Percentiles rank a stretch among this genome's conserved stretches.
Conservation (phyloP, 352 stramenopile species). For the Globisporangium okanoganense region DNA sequence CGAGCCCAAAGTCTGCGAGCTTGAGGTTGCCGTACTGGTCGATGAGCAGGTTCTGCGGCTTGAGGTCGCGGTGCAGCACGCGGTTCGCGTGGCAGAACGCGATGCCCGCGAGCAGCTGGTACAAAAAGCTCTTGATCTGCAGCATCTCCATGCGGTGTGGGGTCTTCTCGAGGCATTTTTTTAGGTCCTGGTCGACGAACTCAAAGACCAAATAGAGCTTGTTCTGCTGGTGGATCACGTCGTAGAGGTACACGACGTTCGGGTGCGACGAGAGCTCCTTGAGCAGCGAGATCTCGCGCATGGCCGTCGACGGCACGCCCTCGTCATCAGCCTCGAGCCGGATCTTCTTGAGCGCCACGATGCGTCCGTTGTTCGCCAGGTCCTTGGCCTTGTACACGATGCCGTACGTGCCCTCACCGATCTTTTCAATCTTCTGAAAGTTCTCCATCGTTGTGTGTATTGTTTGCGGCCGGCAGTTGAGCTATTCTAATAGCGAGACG, state of each 20-base stretch:
- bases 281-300: conserved; percentile 96
- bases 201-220: conserved; percentile 88
- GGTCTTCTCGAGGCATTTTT: conserved; percentile 90
- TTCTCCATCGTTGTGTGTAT: conserved; percentile 54
- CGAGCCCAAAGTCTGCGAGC: conserved; percentile 92
- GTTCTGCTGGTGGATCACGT: conserved; percentile 83
- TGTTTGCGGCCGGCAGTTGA: not conserved
- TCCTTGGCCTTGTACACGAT: conserved; percentile 97
- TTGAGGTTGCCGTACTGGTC: conserved; percentile 87
- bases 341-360: conserved; percentile 95
- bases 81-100: conserved; percentile 95
- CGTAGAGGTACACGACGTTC: conserved; percentile 90
- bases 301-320: conserved; percentile 96
- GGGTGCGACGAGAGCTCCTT: conserved; percentile 93
- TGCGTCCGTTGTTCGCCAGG: conserved; percentile 69
- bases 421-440: conserved; percentile 85
- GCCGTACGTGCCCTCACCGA: conserved; percentile 95
- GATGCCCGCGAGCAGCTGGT: conserved; percentile 80
- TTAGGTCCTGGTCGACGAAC: conserved; percentile 86
- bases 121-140: conserved; percentile 84
- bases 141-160: conserved; percentile 83
- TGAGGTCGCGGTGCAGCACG: conserved; percentile 97
- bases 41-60: conserved; percentile 96
- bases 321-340: conserved; percentile 92
- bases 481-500: not conserved